These are phyloP conservation scores for Rostrohypoxylon terebratum DNA, from an alignment of 495 filamentous ascomycete genomes.

Conservation along the genomic window DNA sequence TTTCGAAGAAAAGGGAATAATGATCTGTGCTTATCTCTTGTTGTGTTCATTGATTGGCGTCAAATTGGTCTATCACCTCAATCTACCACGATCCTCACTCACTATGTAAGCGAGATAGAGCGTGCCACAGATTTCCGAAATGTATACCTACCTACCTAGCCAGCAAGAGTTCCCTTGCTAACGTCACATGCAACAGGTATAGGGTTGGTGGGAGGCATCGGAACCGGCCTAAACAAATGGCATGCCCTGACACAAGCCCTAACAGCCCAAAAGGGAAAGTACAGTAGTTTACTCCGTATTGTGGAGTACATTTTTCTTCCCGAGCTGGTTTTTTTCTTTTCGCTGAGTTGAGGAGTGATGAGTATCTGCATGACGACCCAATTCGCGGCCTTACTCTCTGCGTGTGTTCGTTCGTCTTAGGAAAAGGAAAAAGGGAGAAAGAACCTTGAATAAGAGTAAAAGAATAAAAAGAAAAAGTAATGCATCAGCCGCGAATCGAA, in stretches of 20 bases:
- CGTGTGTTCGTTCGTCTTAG: no score
- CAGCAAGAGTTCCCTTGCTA: neutral
- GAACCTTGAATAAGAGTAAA: no score
- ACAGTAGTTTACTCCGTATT: neutral
- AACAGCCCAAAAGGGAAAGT: conserved; percentile 28
- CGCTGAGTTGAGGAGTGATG: neutral
- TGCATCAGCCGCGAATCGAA: conserved; percentile 64
- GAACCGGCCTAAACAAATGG: conserved; percentile 11
- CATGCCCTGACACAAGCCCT: neutral
- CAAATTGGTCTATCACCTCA: no score
- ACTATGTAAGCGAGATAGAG: neutral
- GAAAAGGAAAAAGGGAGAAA: no score
- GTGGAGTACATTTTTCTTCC: neutral
- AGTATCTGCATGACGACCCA: neutral
- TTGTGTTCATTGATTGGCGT: no score
- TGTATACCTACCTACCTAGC: neutral
- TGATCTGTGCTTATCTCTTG: no score
- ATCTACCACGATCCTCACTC: neutral
- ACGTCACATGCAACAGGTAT: neutral
- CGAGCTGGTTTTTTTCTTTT: neutral
- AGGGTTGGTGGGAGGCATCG: neutral
- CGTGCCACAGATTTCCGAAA: neutral
- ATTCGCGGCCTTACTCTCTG: neutral
- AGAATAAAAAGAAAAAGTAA: conserved; percentile 29
- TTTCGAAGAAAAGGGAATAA: no score